Conservation (phyloP, 2,329 filamentous ascomycete genomes). For the Penicillium expansum region DNA sequence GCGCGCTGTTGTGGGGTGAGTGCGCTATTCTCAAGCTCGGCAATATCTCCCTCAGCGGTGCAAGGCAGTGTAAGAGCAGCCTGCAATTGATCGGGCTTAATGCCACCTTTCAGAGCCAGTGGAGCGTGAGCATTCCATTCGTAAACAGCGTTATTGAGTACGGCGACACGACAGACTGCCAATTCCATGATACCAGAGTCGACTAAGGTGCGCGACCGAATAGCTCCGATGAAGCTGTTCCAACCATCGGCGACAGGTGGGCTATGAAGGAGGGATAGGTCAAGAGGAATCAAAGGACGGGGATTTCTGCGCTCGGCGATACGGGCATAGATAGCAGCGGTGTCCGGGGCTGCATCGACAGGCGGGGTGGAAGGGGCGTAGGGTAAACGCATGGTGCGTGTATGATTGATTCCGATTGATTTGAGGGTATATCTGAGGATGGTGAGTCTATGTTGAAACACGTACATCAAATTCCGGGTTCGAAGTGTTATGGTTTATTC, state of each 20-base stretch:
- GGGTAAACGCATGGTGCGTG: conserved; percentile 24
- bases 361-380: conserved; percentile 26
- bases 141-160: conserved; percentile 76
- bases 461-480: background rate
- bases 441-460: background rate
- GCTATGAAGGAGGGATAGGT: conserved; percentile 71
- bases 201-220: conserved; percentile 52
- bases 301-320: conserved; percentile 45
- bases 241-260: conserved; percentile 71
- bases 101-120: conserved; percentile 48
- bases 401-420: background rate
- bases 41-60: conserved; percentile 33
- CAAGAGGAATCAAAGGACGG: conserved; percentile 70
- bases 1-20: conserved; percentile 64
- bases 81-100: conserved; percentile 47
- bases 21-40: conserved; percentile 32
- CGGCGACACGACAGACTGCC: conserved; percentile 75
- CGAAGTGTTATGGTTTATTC: background rate
- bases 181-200: conserved; percentile 63
- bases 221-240: conserved; percentile 57
- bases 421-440: background rate
- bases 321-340: conserved; percentile 27
- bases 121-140: conserved; percentile 82
- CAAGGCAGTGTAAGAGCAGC: conserved; percentile 53
- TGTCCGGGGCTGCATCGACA: conserved; percentile 20